Conservation (phyloP, 192 early-diverging fungal genomes). For the Linnemannia exigua region DNA sequence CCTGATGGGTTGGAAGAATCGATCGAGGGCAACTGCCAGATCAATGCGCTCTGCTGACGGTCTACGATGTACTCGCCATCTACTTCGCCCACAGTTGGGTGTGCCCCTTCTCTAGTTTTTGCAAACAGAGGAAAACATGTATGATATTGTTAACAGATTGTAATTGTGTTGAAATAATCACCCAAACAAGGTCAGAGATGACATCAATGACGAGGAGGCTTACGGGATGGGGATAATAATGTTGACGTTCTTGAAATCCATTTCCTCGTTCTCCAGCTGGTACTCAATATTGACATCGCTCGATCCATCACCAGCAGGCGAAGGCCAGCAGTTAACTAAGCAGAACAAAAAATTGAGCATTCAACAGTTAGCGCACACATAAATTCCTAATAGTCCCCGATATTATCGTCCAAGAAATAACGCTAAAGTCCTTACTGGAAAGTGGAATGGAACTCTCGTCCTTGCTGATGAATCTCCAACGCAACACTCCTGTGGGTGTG, state of each 20-base stretch:
- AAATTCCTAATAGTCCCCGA: background rate
- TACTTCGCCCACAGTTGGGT: slow-evolving; percentile 80
- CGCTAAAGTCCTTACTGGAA: slow-evolving; percentile 62
- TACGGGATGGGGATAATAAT: slow-evolving; percentile 90
- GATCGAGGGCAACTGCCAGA: slow-evolving; percentile 89
- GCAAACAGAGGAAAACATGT: background rate
- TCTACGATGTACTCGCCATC: slow-evolving; percentile 88
- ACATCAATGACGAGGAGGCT: too few species aligned
- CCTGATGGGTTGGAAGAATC: slow-evolving; percentile 82
- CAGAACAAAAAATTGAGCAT: background rate
- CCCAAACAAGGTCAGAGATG: background rate
- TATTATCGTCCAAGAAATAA: background rate
- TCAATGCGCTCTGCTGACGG: slow-evolving; percentile 71
- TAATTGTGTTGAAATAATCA: background rate
- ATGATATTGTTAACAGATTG: slow-evolving; percentile 2
- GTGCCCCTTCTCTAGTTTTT: slow-evolving; percentile 63
- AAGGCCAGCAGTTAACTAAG: slow-evolving; percentile 96
- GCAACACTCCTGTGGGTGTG: slow-evolving; percentile 85
- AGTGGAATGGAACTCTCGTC: slow-evolving; percentile 89
- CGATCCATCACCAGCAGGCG: slow-evolving; percentile 84
- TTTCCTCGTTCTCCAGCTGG: slow-evolving; percentile 79
- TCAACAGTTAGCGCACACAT: background rate
- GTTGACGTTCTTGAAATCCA: slow-evolving; percentile 86
- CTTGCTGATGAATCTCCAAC: slow-evolving; percentile 86
- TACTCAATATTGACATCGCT: slow-evolving; percentile 98